A percentile compares a stretch with the other conserved stretches of the same genome.
These are phyloP conservation scores for Dothistroma septosporum DNA, from an alignment of 2,329 filamentous ascomycete species.

Conservation along the genomic window DNA sequence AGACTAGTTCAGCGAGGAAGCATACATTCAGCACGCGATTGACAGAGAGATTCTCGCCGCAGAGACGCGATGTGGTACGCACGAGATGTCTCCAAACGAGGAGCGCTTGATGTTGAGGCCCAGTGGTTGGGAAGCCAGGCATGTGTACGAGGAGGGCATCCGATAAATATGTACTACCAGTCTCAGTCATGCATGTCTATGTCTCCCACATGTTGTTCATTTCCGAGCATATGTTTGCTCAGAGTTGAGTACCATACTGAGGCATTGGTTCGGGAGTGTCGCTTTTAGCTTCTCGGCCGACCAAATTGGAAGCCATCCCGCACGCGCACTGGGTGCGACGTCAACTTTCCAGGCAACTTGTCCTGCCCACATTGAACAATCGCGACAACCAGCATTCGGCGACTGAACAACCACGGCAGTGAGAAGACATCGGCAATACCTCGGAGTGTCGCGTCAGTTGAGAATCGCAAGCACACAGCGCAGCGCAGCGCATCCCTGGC, in stretches of 20 bases:
- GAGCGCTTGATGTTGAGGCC: neutral
- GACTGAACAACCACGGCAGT: neutral
- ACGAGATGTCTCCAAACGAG: neutral
- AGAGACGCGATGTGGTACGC: neutral
- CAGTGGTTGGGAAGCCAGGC: slow-evolving; percentile 9
- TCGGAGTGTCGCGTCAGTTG: neutral
- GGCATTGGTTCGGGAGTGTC: neutral
- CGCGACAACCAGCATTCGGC: neutral
- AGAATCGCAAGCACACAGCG: neutral
- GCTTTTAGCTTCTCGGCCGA: neutral
- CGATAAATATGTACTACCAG: slow-evolving; percentile 33
- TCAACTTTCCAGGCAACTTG: neutral
- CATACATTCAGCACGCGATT: neutral
- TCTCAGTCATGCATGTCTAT: slow-evolving; percentile 7
- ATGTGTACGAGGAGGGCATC: slow-evolving; percentile 28
- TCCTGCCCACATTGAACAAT: neutral
- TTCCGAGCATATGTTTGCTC: neutral
- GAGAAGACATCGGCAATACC: neutral
- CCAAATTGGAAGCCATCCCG: neutral
- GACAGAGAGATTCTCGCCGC: neutral
- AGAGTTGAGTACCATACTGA: neutral
- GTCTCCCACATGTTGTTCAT: neutral
- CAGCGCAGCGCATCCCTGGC: slow-evolving; percentile 3
- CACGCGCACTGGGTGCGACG: slow-evolving; percentile 1
- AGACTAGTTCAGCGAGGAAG: neutral